These are phyloP conservation scores for Vaccinium macrocarpon DNA, from an alignment of 148 eudicot species.

Conservation along the genomic window DNA sequence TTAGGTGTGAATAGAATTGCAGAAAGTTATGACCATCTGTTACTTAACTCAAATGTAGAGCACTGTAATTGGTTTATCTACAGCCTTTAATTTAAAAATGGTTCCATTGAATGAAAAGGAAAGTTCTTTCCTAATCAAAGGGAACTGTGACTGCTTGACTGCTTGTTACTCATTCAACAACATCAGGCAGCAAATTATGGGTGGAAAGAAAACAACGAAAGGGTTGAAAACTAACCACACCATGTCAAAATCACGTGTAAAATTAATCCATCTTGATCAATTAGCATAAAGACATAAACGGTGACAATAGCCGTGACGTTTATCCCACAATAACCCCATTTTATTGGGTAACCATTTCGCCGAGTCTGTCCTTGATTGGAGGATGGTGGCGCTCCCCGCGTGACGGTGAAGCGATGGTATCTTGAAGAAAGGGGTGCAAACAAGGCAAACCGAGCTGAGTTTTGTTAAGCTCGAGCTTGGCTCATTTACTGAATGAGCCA, in stretches of 20 bases:
- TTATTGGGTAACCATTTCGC: not conserved
- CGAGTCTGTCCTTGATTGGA: too few relatives aligned
- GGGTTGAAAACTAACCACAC: not conserved
- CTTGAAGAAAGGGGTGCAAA: too few relatives aligned
- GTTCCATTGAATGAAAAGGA: not conserved
- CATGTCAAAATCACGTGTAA: not conserved
- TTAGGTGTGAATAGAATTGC: constrained; percentile 6
- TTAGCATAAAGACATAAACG: not conserved
- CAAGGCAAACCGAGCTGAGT: too few relatives aligned
- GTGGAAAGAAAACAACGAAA: not conserved
- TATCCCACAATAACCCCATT: too few relatives aligned
- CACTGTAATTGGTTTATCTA: constrained; percentile 5
- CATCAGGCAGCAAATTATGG: constrained; percentile 10
- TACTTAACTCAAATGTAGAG: not conserved
- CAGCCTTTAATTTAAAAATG: not conserved
- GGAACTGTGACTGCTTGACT: not conserved
- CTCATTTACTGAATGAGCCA: too few relatives aligned
- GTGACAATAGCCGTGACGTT: not conserved
- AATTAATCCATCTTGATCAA: not conserved
- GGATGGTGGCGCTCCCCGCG: too few relatives aligned
- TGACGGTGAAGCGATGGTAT: too few relatives aligned
- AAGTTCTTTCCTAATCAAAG: not conserved
- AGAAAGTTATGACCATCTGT: constrained; percentile 11
- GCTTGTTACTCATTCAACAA: not conserved
- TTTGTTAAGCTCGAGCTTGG: too few relatives aligned